Conservation (phyloP, 2,329 filamentous ascomycete species). For the Thielaviopsis ethacetica region DNA sequence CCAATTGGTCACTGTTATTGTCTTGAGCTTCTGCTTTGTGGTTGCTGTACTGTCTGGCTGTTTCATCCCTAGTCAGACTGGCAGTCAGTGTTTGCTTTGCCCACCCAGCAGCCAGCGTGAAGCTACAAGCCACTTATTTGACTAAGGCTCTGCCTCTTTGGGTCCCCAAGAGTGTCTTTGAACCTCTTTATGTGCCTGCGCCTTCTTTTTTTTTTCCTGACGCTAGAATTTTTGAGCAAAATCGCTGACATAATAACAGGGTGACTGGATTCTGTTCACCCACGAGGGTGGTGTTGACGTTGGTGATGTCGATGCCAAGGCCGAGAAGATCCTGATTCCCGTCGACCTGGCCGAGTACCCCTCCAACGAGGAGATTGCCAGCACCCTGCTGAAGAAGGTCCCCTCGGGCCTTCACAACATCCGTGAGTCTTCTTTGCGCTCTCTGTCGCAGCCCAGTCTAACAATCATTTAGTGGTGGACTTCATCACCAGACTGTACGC, state of each 20-base stretch:
- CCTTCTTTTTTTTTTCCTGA: too few species aligned
- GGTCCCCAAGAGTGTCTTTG: too few species aligned
- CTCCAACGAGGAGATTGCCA: conserved; percentile 85
- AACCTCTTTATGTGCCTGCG: too few species aligned
- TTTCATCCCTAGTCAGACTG: background rate
- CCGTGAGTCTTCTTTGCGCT: conserved; percentile 17
- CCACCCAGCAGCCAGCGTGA: too few species aligned
- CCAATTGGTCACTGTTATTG: background rate
- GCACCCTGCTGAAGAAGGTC: conserved; percentile 75
- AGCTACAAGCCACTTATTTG: too few species aligned
- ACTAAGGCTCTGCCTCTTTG: too few species aligned
- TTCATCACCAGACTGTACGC: conserved; percentile 98
- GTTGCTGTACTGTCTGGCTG: background rate
- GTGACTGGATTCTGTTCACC: conserved; percentile 99
- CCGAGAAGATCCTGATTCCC: conserved; percentile 94
- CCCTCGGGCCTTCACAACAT: conserved; percentile 94
- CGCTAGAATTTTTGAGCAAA: too few species aligned
- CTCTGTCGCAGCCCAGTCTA: background rate
- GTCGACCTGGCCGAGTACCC: conserved; percentile 91
- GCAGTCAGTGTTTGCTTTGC: too few species aligned
- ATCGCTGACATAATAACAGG: conserved; percentile 38
- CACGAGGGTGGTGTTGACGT: conserved; percentile 99
- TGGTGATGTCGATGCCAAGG: conserved; percentile 96
- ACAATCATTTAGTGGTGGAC: conserved; percentile 51
- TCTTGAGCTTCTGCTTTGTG: background rate